Conservation (phyloP, 2,329 filamentous ascomycete genomes). For the Fusarium cyanostomum region DNA sequence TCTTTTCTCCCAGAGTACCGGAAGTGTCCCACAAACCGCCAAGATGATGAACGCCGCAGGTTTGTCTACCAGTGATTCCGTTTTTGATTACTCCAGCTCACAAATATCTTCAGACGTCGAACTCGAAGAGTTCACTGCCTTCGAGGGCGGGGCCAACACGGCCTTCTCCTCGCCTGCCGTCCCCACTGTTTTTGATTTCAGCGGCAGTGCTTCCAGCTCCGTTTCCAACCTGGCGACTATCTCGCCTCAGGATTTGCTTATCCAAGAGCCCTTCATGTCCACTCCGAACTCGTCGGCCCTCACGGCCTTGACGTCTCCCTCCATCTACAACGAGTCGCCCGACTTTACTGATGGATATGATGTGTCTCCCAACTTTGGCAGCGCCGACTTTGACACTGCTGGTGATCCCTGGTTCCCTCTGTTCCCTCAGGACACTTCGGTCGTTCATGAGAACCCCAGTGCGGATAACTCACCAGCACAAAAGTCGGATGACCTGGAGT, state of each 20-base stretch:
- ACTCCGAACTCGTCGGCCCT: conserved; percentile 84
- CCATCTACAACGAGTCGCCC: conserved; percentile 80
- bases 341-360: conserved; percentile 75
- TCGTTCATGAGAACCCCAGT: conserved; percentile 40
- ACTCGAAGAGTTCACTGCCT: conserved; percentile 66
- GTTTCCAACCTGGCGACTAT: conserved; percentile 73
- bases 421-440: conserved; percentile 65
- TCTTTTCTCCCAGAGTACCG: conserved; percentile 70
- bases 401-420: conserved; percentile 76
- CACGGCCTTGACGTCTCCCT: conserved; percentile 86
- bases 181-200: conserved; percentile 61
- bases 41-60: conserved; percentile 58
- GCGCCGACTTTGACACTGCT: conserved; percentile 62
- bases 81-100: conserved; percentile 45
- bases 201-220: conserved; percentile 58
- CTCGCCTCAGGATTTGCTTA: conserved; percentile 82
- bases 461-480: conserved; percentile 55
- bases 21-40: conserved; percentile 59
- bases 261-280: conserved; percentile 75
- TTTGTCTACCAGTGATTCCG: conserved; percentile 32
- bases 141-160: conserved; percentile 62
- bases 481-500: conserved; percentile 60
- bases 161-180: conserved; percentile 65
- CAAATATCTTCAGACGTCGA: conserved; percentile 60
- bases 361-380: conserved; percentile 79